A percentile compares a stretch with the other conserved stretches of the same genome.
Conservation (phyloP, 257 asterid genomes). For the Galeopsis tetrahit region DNA sequence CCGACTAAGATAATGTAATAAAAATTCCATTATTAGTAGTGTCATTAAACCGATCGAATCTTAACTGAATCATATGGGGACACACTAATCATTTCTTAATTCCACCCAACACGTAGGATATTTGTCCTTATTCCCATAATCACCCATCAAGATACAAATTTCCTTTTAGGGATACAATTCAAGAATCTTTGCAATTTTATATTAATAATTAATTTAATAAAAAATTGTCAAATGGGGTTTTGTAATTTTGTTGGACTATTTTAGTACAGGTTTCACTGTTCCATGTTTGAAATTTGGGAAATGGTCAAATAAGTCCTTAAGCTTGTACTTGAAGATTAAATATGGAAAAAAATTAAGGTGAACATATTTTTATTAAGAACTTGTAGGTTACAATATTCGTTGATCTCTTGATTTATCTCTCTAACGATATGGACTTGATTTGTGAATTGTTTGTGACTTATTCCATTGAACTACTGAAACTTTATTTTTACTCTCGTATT, state of each 20-base stretch:
- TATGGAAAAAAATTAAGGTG: too few relatives aligned
- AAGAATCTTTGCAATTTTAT: background rate
- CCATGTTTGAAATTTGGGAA: background rate
- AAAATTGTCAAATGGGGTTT: background rate
- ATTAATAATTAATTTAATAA: background rate
- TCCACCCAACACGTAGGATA: conserved; percentile 26
- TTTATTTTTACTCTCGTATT: too few relatives aligned
- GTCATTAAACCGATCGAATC: conserved; percentile 40
- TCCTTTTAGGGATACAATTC: background rate
- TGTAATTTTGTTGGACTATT: background rate
- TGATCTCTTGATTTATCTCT: too few relatives aligned
- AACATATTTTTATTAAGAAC: too few relatives aligned
- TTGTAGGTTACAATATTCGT: too few relatives aligned
- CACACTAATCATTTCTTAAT: conserved; percentile 44
- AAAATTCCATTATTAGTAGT: conserved; percentile 31
- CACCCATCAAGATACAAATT: conserved; percentile 19
- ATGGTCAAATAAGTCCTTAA: too few relatives aligned
- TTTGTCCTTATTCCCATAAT: conserved; percentile 39
- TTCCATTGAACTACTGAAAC: too few relatives aligned
- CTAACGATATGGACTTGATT: too few relatives aligned
- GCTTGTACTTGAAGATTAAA: too few relatives aligned
- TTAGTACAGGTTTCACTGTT: background rate
- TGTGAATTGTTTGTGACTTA: too few relatives aligned
- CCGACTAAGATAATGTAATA: conserved; percentile 31
- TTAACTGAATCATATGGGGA: conserved; percentile 38